A percentile compares a stretch with the other conserved stretches of the same genome.
These are phyloP conservation scores for Hanseniaspora pseudoguilliermondii DNA, from an alignment of 805 yeast genomes.

Conservation along the genomic window DNA sequence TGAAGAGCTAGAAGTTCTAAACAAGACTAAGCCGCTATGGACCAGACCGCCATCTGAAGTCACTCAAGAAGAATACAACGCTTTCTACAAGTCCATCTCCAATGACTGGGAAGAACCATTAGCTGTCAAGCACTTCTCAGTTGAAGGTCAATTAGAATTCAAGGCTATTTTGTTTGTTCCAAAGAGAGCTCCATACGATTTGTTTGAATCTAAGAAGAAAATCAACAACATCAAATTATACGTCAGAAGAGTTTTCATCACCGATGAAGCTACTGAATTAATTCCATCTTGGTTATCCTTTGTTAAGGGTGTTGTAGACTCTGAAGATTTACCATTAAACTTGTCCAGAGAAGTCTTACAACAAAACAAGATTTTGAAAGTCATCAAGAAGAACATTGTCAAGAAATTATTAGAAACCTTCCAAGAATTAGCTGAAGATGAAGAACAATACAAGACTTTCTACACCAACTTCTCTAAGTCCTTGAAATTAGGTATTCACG, in stretches of 20 bases:
- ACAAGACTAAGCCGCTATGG: slow-evolving; percentile 99
- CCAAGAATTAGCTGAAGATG: slow-evolving; percentile 98
- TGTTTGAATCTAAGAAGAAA: slow-evolving; percentile 98
- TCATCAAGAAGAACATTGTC: slow-evolving; percentile 96
- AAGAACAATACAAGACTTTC: slow-evolving; percentile 96
- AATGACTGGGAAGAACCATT: slow-evolving; percentile 99
- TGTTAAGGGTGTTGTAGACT: slow-evolving; percentile 98
- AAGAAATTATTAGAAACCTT: slow-evolving; percentile 97
- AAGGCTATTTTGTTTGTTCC: slow-evolving; percentile 95
- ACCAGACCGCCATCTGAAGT: slow-evolving; percentile 97
- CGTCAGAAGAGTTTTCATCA: slow-evolving; percentile 98
- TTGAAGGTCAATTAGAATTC: slow-evolving; percentile 99
- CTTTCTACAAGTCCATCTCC: slow-evolving; percentile 97
- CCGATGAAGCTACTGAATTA: slow-evolving; percentile 98
- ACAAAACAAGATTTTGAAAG: slow-evolving; percentile 99
- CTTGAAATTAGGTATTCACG: slow-evolving; percentile 97
- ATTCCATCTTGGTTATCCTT: slow-evolving; percentile 98
- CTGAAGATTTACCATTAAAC: slow-evolving; percentile 98
- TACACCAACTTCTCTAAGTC: slow-evolving; percentile 96
- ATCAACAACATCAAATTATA: slow-evolving; percentile 96
- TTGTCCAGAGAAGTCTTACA: slow-evolving; percentile 99
- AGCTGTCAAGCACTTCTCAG: slow-evolving; percentile 98
- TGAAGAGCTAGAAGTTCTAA: slow-evolving; percentile 92
- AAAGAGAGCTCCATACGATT: slow-evolving; percentile 97
- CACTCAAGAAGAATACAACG: slow-evolving; percentile 95